phyloP scores from a whole-genome alignment of 352 stramenopile species.

The Phytophthora ohioensis region DNA sequence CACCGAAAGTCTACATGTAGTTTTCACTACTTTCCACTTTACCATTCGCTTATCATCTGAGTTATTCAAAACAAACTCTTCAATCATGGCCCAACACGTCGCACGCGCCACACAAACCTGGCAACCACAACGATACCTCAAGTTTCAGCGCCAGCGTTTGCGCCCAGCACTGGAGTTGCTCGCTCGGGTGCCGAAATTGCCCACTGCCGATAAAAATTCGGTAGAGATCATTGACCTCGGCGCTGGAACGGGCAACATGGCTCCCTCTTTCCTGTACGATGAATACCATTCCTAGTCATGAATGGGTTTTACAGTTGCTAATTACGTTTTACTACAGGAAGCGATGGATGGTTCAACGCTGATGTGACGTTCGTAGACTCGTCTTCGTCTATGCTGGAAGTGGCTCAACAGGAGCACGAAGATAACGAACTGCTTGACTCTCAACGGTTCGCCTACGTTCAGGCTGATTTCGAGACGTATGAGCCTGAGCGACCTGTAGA shows the following conservation, averaged over 20 bases:
- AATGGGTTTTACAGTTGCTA: neutral
- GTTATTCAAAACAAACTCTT: neutral
- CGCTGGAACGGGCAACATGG: conserved; percentile 78
- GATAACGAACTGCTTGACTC: conserved; percentile 35
- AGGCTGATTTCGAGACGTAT: conserved; percentile 71
- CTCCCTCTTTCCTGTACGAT: conserved; percentile 63
- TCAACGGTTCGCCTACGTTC: conserved; percentile 48
- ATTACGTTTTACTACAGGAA: conserved; percentile 28
- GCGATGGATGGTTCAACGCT: conserved; percentile 67
- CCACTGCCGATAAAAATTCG: conserved; percentile 15
- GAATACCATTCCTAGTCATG: neutral
- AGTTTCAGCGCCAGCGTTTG: conserved; percentile 67
- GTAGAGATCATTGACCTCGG: conserved; percentile 69
- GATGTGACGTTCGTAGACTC: conserved; percentile 71
- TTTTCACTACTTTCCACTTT: neutral
- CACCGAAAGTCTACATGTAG: neutral
- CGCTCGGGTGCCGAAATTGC: conserved; percentile 42
- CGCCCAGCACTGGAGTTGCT: conserved; percentile 75
- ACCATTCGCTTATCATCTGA: neutral
- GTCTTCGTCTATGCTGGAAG: conserved; percentile 65
- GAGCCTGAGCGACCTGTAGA: conserved; percentile 48
- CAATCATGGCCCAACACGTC: conserved; percentile 22
- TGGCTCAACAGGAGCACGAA: conserved; percentile 51
- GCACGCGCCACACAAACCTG: conserved; percentile 53
- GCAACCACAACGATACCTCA: conserved; percentile 68